Conservation (phyloP, 1,284 basidiomycete species). For the Sporisorium sorghi region DNA sequence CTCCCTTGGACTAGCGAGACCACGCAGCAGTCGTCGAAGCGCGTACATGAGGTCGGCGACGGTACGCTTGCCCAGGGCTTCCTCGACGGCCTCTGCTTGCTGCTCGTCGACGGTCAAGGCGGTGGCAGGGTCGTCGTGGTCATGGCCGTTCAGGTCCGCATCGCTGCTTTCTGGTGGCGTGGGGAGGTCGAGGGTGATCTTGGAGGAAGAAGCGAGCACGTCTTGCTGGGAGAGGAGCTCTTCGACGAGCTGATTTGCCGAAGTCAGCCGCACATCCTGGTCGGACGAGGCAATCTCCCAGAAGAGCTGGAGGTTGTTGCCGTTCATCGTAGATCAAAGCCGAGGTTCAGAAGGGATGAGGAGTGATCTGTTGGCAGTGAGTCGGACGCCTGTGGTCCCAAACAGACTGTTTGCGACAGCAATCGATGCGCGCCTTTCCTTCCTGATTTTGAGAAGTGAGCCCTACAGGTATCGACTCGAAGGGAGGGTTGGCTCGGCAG, state of each 20-base stretch:
- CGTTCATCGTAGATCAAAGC: slow-evolving; percentile 74
- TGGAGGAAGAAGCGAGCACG: slow-evolving; percentile 44
- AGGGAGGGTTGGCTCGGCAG: neutral
- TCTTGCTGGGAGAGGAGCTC: slow-evolving; percentile 72
- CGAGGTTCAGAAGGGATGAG: neutral
- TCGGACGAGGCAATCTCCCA: slow-evolving; percentile 90
- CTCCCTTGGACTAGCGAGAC: slow-evolving; percentile 89
- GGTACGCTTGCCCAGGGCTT: slow-evolving; percentile 73
- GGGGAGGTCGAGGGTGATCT: slow-evolving; percentile 44
- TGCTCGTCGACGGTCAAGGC: slow-evolving; percentile 28
- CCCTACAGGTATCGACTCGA: neutral
- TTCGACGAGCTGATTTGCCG: slow-evolving; percentile 84
- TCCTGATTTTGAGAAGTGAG: neutral
- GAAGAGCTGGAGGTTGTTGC: slow-evolving; percentile 84
- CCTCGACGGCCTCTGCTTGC: slow-evolving; percentile 68
- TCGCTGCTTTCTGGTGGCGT: slow-evolving; percentile 62
- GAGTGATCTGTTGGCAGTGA: slow-evolving; percentile 2
- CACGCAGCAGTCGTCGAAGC: slow-evolving; percentile 71
- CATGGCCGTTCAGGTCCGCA: slow-evolving; percentile 64
- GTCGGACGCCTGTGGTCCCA: neutral
- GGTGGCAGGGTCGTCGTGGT: slow-evolving; percentile 58
- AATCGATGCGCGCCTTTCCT: too few species aligned
- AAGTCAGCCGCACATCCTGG: slow-evolving; percentile 82
- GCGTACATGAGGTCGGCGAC: slow-evolving; percentile 73
- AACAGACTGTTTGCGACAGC: too few species aligned